Evolutionary conservation across 768 basidiomycete species (phyloP).

Genomic region (Strobilomyces confusus): DNA sequence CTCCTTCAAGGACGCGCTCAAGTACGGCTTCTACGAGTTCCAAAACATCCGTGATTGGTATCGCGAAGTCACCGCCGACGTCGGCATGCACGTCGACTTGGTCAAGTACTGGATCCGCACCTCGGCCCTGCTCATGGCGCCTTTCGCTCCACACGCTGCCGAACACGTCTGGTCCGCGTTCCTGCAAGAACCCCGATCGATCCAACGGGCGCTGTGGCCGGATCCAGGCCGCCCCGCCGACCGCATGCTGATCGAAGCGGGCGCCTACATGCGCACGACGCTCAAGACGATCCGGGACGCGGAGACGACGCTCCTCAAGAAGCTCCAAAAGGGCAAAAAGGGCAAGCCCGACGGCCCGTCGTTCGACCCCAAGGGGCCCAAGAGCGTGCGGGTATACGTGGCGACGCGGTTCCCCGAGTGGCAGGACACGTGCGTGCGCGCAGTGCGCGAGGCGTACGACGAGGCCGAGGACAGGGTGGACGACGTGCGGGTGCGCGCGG

Average conservation of each 20-base stretch:
- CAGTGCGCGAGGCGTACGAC: constrained; percentile 65
- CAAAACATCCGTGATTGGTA: constrained; percentile 94
- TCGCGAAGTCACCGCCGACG: constrained; percentile 82
- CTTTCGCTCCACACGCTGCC: constrained; percentile 90
- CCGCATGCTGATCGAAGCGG: constrained; percentile 63
- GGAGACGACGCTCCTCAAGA: constrained; percentile 74
- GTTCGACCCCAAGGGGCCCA: constrained; percentile 85
- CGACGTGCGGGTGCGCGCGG: constrained; percentile 70
- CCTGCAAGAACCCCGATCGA: constrained; percentile 67
- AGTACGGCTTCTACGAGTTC: constrained; percentile 94
- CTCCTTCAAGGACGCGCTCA: constrained; percentile 93
- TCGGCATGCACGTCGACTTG: constrained; percentile 90
- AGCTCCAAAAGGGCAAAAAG: constrained; percentile 74
- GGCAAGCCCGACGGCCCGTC: constrained; percentile 39
- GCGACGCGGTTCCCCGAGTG: constrained; percentile 89
- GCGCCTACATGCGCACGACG: constrained; percentile 83
- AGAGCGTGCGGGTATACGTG: constrained; percentile 85
- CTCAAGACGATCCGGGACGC: constrained; percentile 90
- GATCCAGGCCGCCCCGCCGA: constrained; percentile 58
- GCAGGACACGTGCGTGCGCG: constrained; percentile 81
- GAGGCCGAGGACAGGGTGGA: constrained; percentile 64
- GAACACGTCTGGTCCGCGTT: constrained; percentile 85
- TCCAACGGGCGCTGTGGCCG: constrained; percentile 86
- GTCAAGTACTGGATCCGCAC: constrained; percentile 80
- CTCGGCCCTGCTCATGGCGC: constrained; percentile 76